Base-by-base conservation (phyloP, 352 stramenopile genomes). In the Pythium sukuiense region DNA sequence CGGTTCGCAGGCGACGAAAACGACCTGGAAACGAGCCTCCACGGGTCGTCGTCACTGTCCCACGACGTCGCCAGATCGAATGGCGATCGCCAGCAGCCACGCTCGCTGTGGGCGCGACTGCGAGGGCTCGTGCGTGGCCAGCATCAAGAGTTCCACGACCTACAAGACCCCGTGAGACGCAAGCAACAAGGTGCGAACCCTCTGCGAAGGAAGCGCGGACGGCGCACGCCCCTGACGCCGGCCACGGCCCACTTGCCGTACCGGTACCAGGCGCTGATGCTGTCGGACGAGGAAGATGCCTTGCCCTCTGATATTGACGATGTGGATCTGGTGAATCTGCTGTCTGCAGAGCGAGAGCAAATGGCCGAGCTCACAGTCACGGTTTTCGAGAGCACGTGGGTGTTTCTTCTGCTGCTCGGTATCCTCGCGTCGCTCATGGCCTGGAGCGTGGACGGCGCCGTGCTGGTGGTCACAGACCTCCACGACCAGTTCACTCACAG, bases 311-410 rank as follows among this genome's bases (percentile, higher is more conserved):
- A 35, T 71, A 63, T 20, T 74, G 67, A 35, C 69, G 67, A 53
- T 65, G 72, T 55, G 70, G 72, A 60, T 74, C 71, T 55, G 37
- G 32, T 64, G 46, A 29, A 52, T 55, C 56, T 66, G 59, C 50
- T 69, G 39, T 69, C 81, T 39, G 46, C 76, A 71, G 79, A 86
- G 58, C 75, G 74, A n/a, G 76, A 86, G 61, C 80, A 80, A 16
- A 76, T 84, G 71, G 58, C 72, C 14, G 67, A 70, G 55, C 63
- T 83, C 32, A 79, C 76, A 6, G 62, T 69, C 27, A 86, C 75
- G 37, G 77, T 92, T 41, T 62, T 91, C 37, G 73, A 89, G 61
- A 91, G 85, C 68, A 88, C 80, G 53, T 93, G 85, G 85, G 77
- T 92, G 20, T 84, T 88, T 55, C 67, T 94, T 54, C 62, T 92